Base-by-base conservation (phyloP, 1,284 basidiomycete species). In the Ganoderma boninense region DNA sequence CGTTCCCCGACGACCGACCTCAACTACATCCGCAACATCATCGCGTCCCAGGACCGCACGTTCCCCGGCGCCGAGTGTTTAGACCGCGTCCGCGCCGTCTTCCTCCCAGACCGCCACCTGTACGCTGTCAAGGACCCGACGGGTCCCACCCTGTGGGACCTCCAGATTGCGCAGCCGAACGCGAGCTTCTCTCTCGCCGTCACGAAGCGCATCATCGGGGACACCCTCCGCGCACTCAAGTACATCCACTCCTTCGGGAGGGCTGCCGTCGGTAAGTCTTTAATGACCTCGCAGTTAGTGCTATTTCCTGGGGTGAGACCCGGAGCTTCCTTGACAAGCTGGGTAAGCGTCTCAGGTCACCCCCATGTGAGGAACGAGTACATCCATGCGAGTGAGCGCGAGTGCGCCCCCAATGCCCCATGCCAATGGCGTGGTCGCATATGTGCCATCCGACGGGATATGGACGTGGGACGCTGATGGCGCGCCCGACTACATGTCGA, bases 221-320 rank as follows among this genome's bases (percentile, higher is more conserved):
- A 76, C 35, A 65, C 70, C 0, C 64, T 75, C 2, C 52, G 67
- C 4, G 73, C 71, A 7, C 65, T 76, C 3, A 62, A 71, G 42
- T 73, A 66, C 43, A 14, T 76, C 6, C 75, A 76, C 60, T 42
- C 60, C 40, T 42, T 42, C 7, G 60, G 60, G n/a, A 42, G 60
- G 38, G 14, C 60, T 0, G 38, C 38, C 4, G 40, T 43, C 26
- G 40, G 60, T 62, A 5, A 23, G 60, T 42, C 11, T 40, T 60
- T n/a, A 7, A n/a, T 35, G 4, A 4, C 29, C 29, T 32, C 29
- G 29, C 29, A 32, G 29, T 32, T 2, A 32, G 29, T 2, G n/a
- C n/a, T n/a, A 32, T 32, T 32, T 32, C 29, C 29, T 32, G 29
- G 29, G 29, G n/a, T n/a, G 29, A 32, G 29, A 32, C 29, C 29